Percentiles rank a stretch among this genome's conserved stretches.
These are phyloP conservation scores for Talaromyces sp. DNA, from an alignment of 2,329 filamentous ascomycete genomes.

Conservation along the genomic window DNA sequence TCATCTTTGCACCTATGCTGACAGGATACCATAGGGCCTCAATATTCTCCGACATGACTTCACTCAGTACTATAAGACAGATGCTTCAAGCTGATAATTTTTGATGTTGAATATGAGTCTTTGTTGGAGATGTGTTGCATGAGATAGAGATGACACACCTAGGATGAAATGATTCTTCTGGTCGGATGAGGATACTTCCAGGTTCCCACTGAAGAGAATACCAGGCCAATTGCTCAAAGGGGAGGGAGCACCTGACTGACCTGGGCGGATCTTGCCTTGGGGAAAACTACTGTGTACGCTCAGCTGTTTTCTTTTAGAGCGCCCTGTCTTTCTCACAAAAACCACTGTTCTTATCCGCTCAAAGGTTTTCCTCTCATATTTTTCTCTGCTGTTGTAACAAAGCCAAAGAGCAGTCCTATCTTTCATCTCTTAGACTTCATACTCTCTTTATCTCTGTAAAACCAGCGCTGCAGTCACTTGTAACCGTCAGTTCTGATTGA, in stretches of 20 bases:
- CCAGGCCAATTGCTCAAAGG: no score
- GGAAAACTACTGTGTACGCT: not conserved
- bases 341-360: not conserved
- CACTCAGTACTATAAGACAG: conserved; percentile 29
- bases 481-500: no score
- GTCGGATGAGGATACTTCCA: not conserved
- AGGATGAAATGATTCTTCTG: not conserved
- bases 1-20: not conserved
- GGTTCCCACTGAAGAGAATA: not conserved
- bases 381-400: not conserved
- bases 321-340: not conserved
- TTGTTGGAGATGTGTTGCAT: not conserved
- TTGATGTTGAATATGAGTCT: not conserved
- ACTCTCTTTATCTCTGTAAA: not conserved
- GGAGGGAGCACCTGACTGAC: not conserved
- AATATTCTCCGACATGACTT: conserved; percentile 34
- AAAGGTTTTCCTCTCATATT: not conserved
- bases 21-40: conserved; percentile 24
- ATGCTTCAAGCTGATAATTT: not conserved
- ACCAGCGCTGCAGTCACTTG: not conserved
- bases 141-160: not conserved
- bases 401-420: not conserved
- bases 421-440: not conserved
- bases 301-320: not conserved
- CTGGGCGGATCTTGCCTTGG: not conserved